Base-by-base conservation (phyloP, 495 filamentous ascomycete genomes). In the Astrocystis sublimbata region DNA sequence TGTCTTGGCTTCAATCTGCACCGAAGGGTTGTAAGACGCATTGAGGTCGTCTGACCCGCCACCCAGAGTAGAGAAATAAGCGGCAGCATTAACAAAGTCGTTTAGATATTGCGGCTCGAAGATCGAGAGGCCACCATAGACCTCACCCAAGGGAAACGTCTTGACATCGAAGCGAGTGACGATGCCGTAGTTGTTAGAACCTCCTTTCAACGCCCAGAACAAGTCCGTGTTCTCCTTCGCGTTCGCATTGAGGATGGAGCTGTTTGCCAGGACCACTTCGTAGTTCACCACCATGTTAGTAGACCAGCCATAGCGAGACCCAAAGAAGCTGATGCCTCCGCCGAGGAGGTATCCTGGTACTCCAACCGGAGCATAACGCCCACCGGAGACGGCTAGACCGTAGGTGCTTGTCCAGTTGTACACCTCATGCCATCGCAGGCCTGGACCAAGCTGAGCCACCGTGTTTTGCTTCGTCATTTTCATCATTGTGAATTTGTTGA, bases 291-390 rank as follows among this genome's bases (percentile, higher is more conserved):
- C 79, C 7, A 68, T 81, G 65, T 86, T 77, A 60, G 76, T 81
- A n/a, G 65, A 75, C 54, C 75, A 85, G 6, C 85, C 84, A 12
- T 78, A 67, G 40, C 73, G 67, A 55, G 71, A 71, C 6, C 76
- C 71, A 66, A 79, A 80, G 62, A 78, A 82, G 41, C 73, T 81
- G 52, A 85, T 73, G 0, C 85, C 85, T 28, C 83, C 84, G 24
- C 85, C 85, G 1, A 87, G 79, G 15, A 76, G 71, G 15, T 87
- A 71, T 8, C 87, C 87, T n/a, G 80, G 79, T 1, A 87, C 82
- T 31, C 87, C 87, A 5, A 41, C 38, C 17, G 38, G 38, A 41
- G 5, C 7, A 41, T 41, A 49, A 6, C 73, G 58, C 2, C 72
- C 74, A 4, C 72, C 74, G 10, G 66, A 63, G 30, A 71, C 71